Conservation (phyloP, 331 rosid genomes). For the Malus hybrid region DNA sequence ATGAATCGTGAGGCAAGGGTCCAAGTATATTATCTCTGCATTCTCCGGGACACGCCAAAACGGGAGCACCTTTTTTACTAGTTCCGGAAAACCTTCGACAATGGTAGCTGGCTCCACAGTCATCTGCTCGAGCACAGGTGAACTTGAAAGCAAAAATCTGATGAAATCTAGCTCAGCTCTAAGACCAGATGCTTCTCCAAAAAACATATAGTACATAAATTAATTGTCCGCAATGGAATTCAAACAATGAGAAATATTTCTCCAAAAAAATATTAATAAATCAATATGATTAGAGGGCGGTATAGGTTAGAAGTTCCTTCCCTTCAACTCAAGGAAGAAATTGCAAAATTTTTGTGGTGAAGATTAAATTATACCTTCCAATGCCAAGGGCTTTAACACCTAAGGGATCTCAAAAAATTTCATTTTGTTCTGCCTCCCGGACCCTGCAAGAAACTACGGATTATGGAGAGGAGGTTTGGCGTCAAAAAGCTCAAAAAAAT, state of each 20-base stretch:
- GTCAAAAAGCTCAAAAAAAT: too few relatives aligned
- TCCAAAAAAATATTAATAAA: neutral
- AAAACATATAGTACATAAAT: conserved; percentile 30
- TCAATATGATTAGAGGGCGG: too few relatives aligned
- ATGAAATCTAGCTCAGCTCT: conserved; percentile 39
- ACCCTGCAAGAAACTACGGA: too few relatives aligned
- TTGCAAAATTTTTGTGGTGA: too few relatives aligned
- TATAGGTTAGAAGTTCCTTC: too few relatives aligned
- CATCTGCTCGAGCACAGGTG: conserved; percentile 47
- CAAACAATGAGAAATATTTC: neutral
- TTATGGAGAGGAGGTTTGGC: too few relatives aligned
- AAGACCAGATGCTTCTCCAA: conserved; percentile 22
- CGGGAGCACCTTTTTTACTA: conserved; percentile 38
- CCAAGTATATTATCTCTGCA: conserved; percentile 23
- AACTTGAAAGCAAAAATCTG: neutral
- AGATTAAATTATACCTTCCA: too few relatives aligned
- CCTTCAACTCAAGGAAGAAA: too few relatives aligned
- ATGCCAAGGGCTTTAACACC: too few relatives aligned
- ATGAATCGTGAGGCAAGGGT: too few relatives aligned
- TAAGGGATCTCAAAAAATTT: too few relatives aligned
- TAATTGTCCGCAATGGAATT: neutral
- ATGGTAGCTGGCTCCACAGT: conserved; percentile 22
- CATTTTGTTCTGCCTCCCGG: too few relatives aligned
- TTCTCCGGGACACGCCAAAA: conserved; percentile 36
- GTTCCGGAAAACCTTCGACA: conserved; percentile 5